Percentiles rank a stretch among this genome's conserved stretches.
Evolutionary conservation across 2,329 filamentous ascomycete species (phyloP).

Genomic region (Scolecobasidium constrictum): DNA sequence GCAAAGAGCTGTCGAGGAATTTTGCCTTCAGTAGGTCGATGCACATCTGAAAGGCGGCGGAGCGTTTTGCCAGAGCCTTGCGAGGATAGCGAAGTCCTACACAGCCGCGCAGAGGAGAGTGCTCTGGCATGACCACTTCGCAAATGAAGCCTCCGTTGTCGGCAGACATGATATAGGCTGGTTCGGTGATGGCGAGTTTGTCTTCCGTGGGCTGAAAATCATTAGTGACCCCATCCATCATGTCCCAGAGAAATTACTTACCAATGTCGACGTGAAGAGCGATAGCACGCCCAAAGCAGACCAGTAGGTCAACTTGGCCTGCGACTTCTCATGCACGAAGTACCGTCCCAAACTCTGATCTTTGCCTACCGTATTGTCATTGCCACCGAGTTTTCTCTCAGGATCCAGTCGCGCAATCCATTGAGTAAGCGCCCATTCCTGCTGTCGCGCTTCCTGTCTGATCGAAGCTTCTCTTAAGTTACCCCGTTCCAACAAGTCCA

Average conservation of each 20-base stretch:
- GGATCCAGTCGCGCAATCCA: conserved; percentile 69
- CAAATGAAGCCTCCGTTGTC: conserved; percentile 54
- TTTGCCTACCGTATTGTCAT: conserved; percentile 45
- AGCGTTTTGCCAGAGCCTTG: conserved; percentile 74
- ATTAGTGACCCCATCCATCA: not conserved
- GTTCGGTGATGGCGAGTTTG: not conserved
- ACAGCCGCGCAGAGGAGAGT: conserved; percentile 57
- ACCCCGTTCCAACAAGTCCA: conserved; percentile 68
- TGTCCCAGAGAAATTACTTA: conserved; percentile 28
- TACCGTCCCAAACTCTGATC: conserved; percentile 41
- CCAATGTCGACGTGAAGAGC: conserved; percentile 68
- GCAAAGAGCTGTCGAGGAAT: conserved; percentile 62
- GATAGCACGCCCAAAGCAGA: conserved; percentile 62
- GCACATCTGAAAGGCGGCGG: conserved; percentile 80
- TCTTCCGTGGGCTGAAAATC: conserved; percentile 1
- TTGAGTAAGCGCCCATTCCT: conserved; percentile 51
- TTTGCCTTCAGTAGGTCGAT: conserved; percentile 53
- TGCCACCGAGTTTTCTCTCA: conserved; percentile 57
- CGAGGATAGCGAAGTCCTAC: conserved; percentile 52
- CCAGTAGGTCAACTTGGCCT: conserved; percentile 68
- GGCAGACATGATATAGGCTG: conserved; percentile 37
- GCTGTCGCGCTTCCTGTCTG: conserved; percentile 48
- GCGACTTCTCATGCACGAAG: conserved; percentile 54
- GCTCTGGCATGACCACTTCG: conserved; percentile 67
- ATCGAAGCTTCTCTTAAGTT: conserved; percentile 51